A percentile compares a stretch with the other conserved stretches of the same genome.
phyloP scores from a whole-genome alignment of 2,329 filamentous ascomycete species.

The Lachnellula arida region DNA sequence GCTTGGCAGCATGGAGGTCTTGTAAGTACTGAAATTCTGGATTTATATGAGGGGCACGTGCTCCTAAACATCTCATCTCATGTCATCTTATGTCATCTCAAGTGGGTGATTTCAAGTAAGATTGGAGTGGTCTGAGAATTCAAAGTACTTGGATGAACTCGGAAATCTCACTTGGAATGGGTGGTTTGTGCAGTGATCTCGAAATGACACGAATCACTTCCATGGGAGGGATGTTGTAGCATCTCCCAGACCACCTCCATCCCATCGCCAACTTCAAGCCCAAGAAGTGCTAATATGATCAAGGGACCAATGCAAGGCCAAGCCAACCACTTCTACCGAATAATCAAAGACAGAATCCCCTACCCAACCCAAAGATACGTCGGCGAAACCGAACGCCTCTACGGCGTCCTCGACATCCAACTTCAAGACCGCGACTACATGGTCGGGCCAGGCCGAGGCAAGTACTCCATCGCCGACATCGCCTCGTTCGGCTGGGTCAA shows the following conservation, averaged over 20 bases:
- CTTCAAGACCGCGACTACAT: constrained; percentile 50
- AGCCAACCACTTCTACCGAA: constrained; percentile 67
- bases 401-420: constrained; percentile 65
- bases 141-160: too few species aligned
- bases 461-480: constrained; percentile 67
- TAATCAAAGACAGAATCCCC: constrained; percentile 63
- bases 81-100: too few species aligned
- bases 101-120: too few species aligned
- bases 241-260: not conserved
- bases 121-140: too few species aligned
- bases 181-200: too few species aligned
- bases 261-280: too few species aligned
- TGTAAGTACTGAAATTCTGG: constrained; percentile 4
- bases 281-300: constrained; percentile 25
- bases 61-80: not conserved
- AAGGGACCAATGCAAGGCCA: constrained; percentile 73
- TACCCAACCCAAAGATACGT: constrained; percentile 71
- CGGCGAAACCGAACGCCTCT: constrained; percentile 70
- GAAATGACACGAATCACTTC: too few species aligned
- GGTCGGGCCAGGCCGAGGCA: constrained; percentile 49
- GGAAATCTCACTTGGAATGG: too few species aligned
- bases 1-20: constrained; percentile 49
- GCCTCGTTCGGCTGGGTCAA: constrained; percentile 67
- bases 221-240: not conserved
- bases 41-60: too few species aligned